A percentile compares a stretch with the other conserved stretches of the same genome.
phyloP scores from a whole-genome alignment of 495 filamentous ascomycete genomes.

The Penicillium goetzii region DNA sequence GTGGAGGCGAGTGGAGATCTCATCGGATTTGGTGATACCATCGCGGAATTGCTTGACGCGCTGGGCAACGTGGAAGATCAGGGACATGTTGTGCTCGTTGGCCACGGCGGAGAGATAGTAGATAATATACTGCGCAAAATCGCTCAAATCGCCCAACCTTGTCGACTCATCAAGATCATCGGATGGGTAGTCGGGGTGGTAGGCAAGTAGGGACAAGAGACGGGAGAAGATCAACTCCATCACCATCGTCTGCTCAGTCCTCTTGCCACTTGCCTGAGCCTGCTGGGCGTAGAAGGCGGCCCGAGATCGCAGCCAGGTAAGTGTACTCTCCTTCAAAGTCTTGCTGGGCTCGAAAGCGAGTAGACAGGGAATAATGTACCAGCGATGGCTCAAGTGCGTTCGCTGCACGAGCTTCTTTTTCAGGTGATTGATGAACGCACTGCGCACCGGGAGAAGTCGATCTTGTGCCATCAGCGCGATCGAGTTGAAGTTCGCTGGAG shows the following conservation, averaged over 20 bases:
- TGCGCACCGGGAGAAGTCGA: conserved; percentile 68
- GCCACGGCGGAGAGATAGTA: conserved; percentile 86
- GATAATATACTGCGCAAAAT: conserved; percentile 83
- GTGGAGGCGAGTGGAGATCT: conserved; percentile 65
- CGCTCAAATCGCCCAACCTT: conserved; percentile 68
- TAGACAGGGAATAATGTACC: conserved; percentile 86
- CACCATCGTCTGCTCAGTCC: conserved; percentile 55
- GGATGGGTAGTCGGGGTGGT: conserved; percentile 86
- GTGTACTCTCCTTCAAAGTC: conserved; percentile 68
- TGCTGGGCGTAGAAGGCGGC: conserved; percentile 52
- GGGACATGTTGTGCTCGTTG: conserved; percentile 79
- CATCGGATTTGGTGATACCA: conserved; percentile 62
- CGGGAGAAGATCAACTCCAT: conserved; percentile 88
- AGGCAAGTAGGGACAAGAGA: conserved; percentile 83
- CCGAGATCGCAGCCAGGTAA: conserved; percentile 88
- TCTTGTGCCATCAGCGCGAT: conserved; percentile 83
- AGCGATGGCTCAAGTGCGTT: conserved; percentile 57
- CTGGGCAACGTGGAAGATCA: conserved; percentile 92
- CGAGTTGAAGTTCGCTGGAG: conserved; percentile 72
- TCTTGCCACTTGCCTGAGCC: conserved; percentile 41
- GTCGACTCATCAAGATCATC: conserved; percentile 51
- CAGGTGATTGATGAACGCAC: conserved; percentile 76
- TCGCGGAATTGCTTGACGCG: conserved; percentile 90
- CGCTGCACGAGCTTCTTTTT: conserved; percentile 76
- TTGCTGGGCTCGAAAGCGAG: conserved; percentile 83